Percentiles rank a stretch among this genome's conserved stretches.
phyloP scores from a whole-genome alignment of 768 basidiomycete genomes.

The Termitomyces sp. region DNA sequence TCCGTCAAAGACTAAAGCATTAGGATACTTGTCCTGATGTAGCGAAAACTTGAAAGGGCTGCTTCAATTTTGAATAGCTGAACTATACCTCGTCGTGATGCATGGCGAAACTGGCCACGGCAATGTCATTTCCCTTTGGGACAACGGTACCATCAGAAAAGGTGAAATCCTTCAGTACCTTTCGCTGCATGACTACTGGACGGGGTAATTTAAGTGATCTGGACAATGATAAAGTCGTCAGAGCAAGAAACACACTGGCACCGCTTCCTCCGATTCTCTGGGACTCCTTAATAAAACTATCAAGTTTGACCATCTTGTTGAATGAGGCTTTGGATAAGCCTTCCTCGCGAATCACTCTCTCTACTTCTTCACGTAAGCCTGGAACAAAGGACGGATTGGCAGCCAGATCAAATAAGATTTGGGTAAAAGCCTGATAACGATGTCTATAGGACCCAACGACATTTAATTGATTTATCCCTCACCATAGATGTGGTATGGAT shows the following conservation, averaged over 20 bases:
- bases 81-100: constrained; percentile 7
- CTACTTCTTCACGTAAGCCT: constrained; percentile 36
- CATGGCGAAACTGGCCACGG: constrained; percentile 3
- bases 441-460: neutral
- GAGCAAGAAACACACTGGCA: constrained; percentile 17
- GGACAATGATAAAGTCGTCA: neutral
- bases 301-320: too few relatives aligned
- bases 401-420: constrained; percentile 31
- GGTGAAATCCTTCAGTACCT: constrained; percentile 14
- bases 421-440: constrained; percentile 25
- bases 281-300: constrained; percentile 26
- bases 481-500: constrained; percentile 25
- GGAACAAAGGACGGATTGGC: constrained; percentile 24
- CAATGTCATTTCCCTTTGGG: constrained; percentile 17
- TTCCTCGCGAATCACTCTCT: constrained; percentile 24
- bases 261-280: constrained; percentile 21
- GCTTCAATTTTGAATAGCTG: too few relatives aligned
- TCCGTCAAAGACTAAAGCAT: constrained; percentile 27
- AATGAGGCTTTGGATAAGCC: constrained; percentile 23
- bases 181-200: constrained; percentile 16
- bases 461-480: neutral
- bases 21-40: constrained; percentile 10
- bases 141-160: constrained; percentile 22
- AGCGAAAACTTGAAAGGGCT: too few relatives aligned
- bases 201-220: neutral